These are phyloP conservation scores for Parathielavia hyrcaniae DNA, from an alignment of 495 filamentous ascomycete genomes.

Conservation along the genomic window DNA sequence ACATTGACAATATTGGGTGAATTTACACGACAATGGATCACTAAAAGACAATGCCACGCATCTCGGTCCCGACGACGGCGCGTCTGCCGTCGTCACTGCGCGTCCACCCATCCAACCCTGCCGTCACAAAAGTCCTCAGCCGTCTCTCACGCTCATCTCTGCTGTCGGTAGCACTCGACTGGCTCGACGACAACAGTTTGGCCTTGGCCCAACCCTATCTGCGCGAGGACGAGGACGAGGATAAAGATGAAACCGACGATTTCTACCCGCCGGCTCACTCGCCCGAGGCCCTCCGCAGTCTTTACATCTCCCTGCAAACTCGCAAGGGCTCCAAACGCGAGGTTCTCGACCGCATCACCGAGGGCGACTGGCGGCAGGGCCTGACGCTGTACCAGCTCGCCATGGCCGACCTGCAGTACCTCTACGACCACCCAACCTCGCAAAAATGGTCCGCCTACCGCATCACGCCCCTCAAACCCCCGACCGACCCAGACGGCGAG, in stretches of 20 bases:
- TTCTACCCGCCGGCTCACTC: constrained; percentile 58
- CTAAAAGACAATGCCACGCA: constrained; percentile 32
- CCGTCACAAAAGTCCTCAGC: constrained; percentile 57
- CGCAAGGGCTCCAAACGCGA: constrained; percentile 67
- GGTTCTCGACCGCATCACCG: constrained; percentile 65
- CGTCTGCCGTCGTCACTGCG: constrained; percentile 48
- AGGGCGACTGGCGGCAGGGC: constrained; percentile 78
- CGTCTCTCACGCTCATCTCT: constrained; percentile 66
- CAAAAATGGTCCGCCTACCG: constrained; percentile 71
- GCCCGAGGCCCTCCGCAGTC: constrained; percentile 54
- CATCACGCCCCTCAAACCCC: constrained; percentile 40
- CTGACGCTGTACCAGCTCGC: constrained; percentile 71
- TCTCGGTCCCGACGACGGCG: constrained; percentile 43
- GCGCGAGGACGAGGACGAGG: constrained; percentile 30
- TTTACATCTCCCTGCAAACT: constrained; percentile 49
- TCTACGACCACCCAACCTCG: constrained; percentile 67
- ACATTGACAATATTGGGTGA: too few species aligned
- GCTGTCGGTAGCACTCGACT: constrained; percentile 61
- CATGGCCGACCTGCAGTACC: constrained; percentile 69
- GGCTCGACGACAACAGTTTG: constrained; percentile 61
- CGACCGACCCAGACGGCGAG: constrained; percentile 32
- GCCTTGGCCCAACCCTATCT: constrained; percentile 52
- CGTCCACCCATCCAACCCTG: constrained; percentile 56
- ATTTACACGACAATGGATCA: too few species aligned
- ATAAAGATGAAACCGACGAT: constrained; percentile 43